These are phyloP conservation scores for Daedaleopsis nitida DNA, from an alignment of 768 basidiomycete genomes.

Conservation along the genomic window DNA sequence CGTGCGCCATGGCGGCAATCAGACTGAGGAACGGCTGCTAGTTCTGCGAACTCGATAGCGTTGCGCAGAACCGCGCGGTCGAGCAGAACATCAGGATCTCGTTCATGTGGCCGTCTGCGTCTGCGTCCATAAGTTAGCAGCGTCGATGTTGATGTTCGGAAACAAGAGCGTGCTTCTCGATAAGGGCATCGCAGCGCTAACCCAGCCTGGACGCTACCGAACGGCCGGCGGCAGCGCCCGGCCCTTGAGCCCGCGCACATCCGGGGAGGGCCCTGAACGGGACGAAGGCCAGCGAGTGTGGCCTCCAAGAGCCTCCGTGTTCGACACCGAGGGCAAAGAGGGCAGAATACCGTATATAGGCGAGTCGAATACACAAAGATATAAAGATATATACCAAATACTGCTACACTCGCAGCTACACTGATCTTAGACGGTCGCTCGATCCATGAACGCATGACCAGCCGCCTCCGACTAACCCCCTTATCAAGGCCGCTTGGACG, in stretches of 20 bases:
- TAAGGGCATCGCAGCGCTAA: background rate
- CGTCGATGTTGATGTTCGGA: background rate
- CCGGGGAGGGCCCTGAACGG: no score
- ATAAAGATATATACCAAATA: background rate
- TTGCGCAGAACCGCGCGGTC: background rate
- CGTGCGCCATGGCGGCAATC: slow-evolving; percentile 18
- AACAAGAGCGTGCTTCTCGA: background rate
- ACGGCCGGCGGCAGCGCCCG: background rate
- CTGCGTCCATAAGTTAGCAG: no score
- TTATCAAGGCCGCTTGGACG: background rate
- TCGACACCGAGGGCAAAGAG: background rate
- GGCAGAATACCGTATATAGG: no score
- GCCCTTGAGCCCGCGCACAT: no score
- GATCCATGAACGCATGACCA: no score
- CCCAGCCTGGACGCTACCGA: no score
- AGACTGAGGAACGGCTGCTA: background rate
- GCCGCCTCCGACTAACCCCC: no score
- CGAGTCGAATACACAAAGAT: no score
- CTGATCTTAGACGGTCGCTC: background rate
- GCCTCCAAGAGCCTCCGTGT: background rate
- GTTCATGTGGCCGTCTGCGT: background rate
- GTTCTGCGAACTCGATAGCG: background rate
- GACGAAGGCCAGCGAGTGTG: background rate
- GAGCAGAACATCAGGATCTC: background rate
- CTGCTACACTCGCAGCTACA: background rate